These are phyloP conservation scores for Xylaria grammica DNA, from an alignment of 495 filamentous ascomycete species.

Conservation along the genomic window DNA sequence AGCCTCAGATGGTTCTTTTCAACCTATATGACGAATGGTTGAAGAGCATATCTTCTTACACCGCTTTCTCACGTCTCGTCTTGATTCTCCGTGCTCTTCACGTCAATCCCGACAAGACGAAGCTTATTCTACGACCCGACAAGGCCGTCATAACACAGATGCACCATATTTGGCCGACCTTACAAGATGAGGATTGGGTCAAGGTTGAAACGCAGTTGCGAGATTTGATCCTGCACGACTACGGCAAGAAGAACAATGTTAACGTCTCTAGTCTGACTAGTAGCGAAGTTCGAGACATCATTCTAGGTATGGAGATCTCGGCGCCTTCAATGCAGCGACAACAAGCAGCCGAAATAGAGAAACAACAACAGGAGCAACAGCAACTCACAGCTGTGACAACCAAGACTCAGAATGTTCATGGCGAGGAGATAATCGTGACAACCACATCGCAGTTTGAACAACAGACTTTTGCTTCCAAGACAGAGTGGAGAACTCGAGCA, in stretches of 20 bases:
- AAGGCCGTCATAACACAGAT: constrained; percentile 98
- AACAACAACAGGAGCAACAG: constrained; percentile 95
- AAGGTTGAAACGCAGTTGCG: constrained; percentile 96
- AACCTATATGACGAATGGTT: constrained; percentile 99
- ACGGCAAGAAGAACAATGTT: constrained; percentile 99
- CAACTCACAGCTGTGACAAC: constrained; percentile 98
- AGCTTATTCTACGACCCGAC: constrained; percentile 94
- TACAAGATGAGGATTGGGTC: constrained; percentile 98
- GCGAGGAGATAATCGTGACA: constrained; percentile 97
- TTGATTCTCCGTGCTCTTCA: constrained; percentile 95
- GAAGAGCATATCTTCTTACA: constrained; percentile 98
- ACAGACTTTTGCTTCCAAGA: constrained; percentile 96
- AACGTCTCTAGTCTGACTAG: constrained; percentile 96
- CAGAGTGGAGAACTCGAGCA: constrained; percentile 96
- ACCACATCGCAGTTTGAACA: constrained; percentile 98
- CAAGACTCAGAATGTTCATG: constrained; percentile 96
- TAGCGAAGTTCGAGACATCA: constrained; percentile 97
- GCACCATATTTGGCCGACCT: constrained; percentile 97
- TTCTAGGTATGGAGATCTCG: constrained; percentile 99
- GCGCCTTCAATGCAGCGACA: constrained; percentile 98
- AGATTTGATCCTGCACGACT: constrained; percentile 96
- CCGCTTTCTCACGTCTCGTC: constrained; percentile 94
- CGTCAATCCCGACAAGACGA: constrained; percentile 98
- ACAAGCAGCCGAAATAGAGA: constrained; percentile 98
- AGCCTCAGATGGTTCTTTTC: constrained; percentile 99